Evolutionary conservation across 2,329 filamentous ascomycete genomes (phyloP).

Genomic region (Scedosporium boydii): DNA sequence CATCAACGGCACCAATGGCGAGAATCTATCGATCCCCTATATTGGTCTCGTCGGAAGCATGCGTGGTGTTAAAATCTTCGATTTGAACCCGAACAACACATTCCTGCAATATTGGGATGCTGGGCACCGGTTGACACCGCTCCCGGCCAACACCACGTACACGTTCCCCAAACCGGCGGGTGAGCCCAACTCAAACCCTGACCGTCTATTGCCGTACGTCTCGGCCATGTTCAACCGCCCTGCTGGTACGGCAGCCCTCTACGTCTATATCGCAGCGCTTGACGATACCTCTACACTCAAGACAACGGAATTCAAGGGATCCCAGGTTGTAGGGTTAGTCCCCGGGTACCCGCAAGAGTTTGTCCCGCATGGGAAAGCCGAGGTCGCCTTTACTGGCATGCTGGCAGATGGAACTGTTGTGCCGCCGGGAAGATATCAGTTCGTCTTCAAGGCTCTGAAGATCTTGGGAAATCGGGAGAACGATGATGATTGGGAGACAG

Average conservation of each 20-base stretch:
- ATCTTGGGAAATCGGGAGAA: slow-evolving; percentile 39
- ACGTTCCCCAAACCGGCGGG: slow-evolving; percentile 28
- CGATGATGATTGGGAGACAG: slow-evolving; percentile 35
- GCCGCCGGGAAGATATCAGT: slow-evolving; percentile 38
- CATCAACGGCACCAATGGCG: slow-evolving; percentile 27
- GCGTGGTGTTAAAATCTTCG: slow-evolving; percentile 26
- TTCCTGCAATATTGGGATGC: slow-evolving; percentile 5
- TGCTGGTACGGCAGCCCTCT: slow-evolving; percentile 36
- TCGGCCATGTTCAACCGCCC: slow-evolving; percentile 28
- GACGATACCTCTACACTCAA: not conserved
- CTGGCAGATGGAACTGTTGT: slow-evolving; percentile 37
- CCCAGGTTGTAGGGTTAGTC: not conserved
- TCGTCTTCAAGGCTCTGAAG: slow-evolving; percentile 37
- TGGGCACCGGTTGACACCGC: not conserved
- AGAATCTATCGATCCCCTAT: slow-evolving; percentile 28
- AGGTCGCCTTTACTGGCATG: slow-evolving; percentile 33
- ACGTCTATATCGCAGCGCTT: slow-evolving; percentile 25
- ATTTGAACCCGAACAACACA: not conserved
- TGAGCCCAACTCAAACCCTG: slow-evolving; percentile 15
- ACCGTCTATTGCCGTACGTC: slow-evolving; percentile 21
- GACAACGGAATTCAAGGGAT: not conserved
- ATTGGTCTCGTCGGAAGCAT: slow-evolving; percentile 23
- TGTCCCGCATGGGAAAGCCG: slow-evolving; percentile 15
- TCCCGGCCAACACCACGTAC: slow-evolving; percentile 25
- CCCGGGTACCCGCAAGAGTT: slow-evolving; percentile 14